A percentile compares a stretch with the other conserved stretches of the same genome.
phyloP scores from a whole-genome alignment of 345 rosid genomes.

The Populus davidiana region DNA sequence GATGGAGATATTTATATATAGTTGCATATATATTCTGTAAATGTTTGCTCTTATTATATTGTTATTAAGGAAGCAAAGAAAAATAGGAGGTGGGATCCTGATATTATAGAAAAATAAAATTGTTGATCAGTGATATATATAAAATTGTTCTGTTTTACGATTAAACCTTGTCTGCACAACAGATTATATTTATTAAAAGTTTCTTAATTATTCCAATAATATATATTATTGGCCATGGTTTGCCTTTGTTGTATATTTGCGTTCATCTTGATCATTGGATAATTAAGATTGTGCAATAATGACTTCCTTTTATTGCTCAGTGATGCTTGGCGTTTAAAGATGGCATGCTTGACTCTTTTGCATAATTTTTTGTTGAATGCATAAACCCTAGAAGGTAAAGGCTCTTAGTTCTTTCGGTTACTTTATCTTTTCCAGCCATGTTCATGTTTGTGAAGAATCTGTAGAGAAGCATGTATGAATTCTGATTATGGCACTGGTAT shows the following conservation, averaged over 20 bases:
- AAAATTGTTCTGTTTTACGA: conserved; percentile 5
- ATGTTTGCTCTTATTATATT: conserved; percentile 7
- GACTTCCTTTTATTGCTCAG: not conserved
- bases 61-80: conserved; percentile 7
- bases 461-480: not conserved
- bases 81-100: conserved; percentile 12
- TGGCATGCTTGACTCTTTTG: not conserved
- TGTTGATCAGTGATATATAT: conserved; percentile 9
- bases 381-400: conserved; percentile 23
- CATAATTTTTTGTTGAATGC: not conserved
- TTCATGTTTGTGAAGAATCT: not conserved
- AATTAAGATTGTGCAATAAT: not conserved
- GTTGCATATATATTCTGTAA: not conserved
- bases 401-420: not conserved
- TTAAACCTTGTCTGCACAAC: not conserved
- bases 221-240: not conserved
- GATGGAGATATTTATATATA: not conserved
- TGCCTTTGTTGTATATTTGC: not conserved
- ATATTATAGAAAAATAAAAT: conserved; percentile 29
- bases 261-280: not conserved
- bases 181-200: not conserved
- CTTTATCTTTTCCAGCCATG: not conserved
- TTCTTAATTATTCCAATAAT: not conserved
- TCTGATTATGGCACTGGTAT: not conserved
- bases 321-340: not conserved